Conservation (phyloP, 495 filamentous ascomycete genomes). For the Penicillium ochrochloron region DNA sequence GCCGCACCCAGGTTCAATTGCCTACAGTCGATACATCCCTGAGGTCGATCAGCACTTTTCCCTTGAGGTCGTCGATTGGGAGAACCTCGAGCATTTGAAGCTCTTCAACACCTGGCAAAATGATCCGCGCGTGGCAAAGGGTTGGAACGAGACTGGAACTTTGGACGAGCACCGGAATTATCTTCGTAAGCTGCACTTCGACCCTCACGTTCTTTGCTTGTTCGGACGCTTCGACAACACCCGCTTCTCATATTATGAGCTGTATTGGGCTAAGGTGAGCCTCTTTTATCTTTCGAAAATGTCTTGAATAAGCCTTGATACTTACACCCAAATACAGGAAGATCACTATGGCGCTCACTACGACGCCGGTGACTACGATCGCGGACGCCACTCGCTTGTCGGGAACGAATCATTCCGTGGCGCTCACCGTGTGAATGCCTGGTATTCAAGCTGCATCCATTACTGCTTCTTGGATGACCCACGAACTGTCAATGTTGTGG, state of each 20-base stretch:
- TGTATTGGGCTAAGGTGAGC: constrained; percentile 72
- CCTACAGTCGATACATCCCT: constrained; percentile 71
- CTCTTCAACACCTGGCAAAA: constrained; percentile 73
- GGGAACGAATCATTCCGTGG: constrained; percentile 67
- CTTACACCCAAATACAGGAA: constrained; percentile 57
- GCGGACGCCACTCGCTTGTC: constrained; percentile 70
- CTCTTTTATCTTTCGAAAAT: background rate
- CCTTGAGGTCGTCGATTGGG: constrained; percentile 63
- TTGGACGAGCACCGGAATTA: constrained; percentile 67
- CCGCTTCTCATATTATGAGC: constrained; percentile 69
- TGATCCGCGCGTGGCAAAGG: constrained; percentile 69
- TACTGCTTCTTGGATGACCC: constrained; percentile 73
- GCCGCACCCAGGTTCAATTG: constrained; percentile 61
- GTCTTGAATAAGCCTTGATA: background rate
- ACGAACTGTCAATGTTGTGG: constrained; percentile 63
- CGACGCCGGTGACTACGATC: constrained; percentile 64
- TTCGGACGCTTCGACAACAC: constrained; percentile 65
- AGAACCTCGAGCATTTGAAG: constrained; percentile 55
- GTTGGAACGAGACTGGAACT: constrained; percentile 70
- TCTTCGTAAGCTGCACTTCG: constrained; percentile 59
- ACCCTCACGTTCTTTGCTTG: constrained; percentile 65
- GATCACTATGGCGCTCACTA: constrained; percentile 71
- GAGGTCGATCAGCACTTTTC: constrained; percentile 69
- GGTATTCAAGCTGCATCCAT: constrained; percentile 72
- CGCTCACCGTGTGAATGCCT: constrained; percentile 67